Evolutionary conservation across 179 eudicot genomes (phyloP), one percentile per base, ranked within the genome.

Genomic region (Pouteria campechiana): DNA sequence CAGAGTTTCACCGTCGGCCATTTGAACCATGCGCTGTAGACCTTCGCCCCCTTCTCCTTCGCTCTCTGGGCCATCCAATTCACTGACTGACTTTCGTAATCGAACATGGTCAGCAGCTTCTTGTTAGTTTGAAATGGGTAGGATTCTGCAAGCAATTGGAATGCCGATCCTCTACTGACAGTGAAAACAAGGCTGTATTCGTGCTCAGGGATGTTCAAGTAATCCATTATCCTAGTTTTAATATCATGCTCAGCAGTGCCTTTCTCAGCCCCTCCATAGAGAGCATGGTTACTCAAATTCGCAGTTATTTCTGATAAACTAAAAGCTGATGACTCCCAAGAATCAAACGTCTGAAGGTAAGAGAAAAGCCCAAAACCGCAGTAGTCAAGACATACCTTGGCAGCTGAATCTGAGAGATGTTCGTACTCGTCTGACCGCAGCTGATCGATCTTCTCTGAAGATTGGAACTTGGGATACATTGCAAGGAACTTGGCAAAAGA

Each of bases 361-460:
- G 99, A 92, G 69, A 92, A 92, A 67, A 92, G 37, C 54, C 99
- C 99, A 59, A 92, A 92, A 37, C 99, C 96, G 63, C 95, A 85
- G 30, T 85, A 85, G 31, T 92, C 99, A 38, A 75, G 82, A 45
- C 75, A 57, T 64, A 75, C 82, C 78, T 75, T 75, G 7, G 82
- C 35, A 46, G 31, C 69, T 0, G 74, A 54, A 24, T 68, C 82
- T 5, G 65, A 57, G 2, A 75, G 55, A 27, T 75, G 72, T 12
- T 44, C 68, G 46, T 75, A 75, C 37, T 75, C 82, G 54, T 67
- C 78, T 14, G 49, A 40, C 39, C 82, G 53, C 61, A 75, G 48
- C 55, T 67, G 75, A 71, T 75, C 82, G 68, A 75, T 68, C 67
- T 23, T 71, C 37, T 75, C 82, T 12, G 82, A 71, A 42, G 82